phyloP scores from a whole-genome alignment of 768 basidiomycete genomes.

The Boletus sp. region DNA sequence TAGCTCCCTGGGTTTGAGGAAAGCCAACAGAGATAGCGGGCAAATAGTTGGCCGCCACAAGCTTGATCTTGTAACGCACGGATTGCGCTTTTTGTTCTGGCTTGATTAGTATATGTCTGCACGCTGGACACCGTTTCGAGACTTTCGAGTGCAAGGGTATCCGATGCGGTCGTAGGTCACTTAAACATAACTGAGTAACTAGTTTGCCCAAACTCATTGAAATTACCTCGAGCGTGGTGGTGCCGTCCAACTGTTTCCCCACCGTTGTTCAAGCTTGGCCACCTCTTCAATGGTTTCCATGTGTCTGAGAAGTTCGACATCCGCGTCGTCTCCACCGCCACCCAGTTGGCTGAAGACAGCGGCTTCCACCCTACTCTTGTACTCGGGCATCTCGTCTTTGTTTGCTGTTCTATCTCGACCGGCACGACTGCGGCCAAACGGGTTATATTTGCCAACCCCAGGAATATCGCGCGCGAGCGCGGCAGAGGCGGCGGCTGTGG shows the following conservation, averaged over 20 bases:
- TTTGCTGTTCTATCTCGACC: conserved; percentile 63
- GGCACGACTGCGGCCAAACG: conserved; percentile 45
- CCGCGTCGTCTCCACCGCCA: conserved; percentile 60
- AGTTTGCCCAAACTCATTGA: neutral
- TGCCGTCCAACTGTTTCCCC: conserved; percentile 75
- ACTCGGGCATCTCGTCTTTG: conserved; percentile 76
- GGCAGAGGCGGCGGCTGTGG: conserved; percentile 86
- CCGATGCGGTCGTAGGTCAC: conserved; percentile 82
- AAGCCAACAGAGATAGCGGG: conserved; percentile 77
- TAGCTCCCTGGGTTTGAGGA: conserved; percentile 49
- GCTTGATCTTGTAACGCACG: conserved; percentile 94
- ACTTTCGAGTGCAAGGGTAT: conserved; percentile 92
- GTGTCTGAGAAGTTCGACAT: conserved; percentile 67
- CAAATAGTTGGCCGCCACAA: conserved; percentile 92
- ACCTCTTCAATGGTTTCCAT: conserved; percentile 61
- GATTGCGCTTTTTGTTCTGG: conserved; percentile 97
- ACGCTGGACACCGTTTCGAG: conserved; percentile 91
- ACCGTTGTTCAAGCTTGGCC: conserved; percentile 72
- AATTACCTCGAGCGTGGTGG: conserved; percentile 60
- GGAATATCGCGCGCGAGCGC: conserved; percentile 86
- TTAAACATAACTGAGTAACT: conserved; percentile 29
- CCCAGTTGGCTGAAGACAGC: conserved; percentile 50
- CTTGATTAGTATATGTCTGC: conserved; percentile 96
- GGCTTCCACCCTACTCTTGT: conserved; percentile 68
- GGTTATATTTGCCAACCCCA: conserved; percentile 76